Base-by-base conservation (phyloP, 1,284 basidiomycete species). In the Malassezia equina region DNA sequence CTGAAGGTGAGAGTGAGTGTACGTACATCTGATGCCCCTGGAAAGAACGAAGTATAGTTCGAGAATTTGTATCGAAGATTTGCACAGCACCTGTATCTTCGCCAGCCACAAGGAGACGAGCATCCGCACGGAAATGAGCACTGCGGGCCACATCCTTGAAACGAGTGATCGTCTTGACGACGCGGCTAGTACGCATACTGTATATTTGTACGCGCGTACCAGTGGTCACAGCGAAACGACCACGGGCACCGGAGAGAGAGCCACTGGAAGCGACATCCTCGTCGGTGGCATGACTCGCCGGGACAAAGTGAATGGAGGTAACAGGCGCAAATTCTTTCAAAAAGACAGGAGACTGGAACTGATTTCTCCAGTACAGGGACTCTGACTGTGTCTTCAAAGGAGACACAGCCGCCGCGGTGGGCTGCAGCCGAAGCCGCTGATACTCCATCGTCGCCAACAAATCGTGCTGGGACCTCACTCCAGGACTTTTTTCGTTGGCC, bases 141-240 rank as follows among this genome's bases (percentile, higher is more conserved):
- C 62, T 61, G 13, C 90, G 80, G 1, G 91, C 91, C 28, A 93
- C 86, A 71, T 96, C 93, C 76, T 94, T 94, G 78, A 98, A 99
- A 29, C 94, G 80, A 25, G 90, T 86, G 58, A 99, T 90, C 0
- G 89, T 94, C 79, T 98, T 98, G 15, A 85, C 86, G 36, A 95
- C 84, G 75, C 91, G 90, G 75, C 91, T 88, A 7, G 91, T 96
- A 58, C 88, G 84, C 29, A 90, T 90, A 15, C 89, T 89, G 76
- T 96, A 96, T 71, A 98, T 87, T 76, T 98, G 88, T 1, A 99
- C 85, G 58, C 91, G 81, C 0, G 90, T 88, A 0, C 90, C 90
- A 1, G 90, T 86, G 27, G 90, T 95, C 47, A 96, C 90, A 15
- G 90, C 93, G 78, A 91, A 96, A 67, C 86, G 81, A 73, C 64